Conservation (phyloP, 73 alveolate species). For the Tetrahymena malaccensis region DNA sequence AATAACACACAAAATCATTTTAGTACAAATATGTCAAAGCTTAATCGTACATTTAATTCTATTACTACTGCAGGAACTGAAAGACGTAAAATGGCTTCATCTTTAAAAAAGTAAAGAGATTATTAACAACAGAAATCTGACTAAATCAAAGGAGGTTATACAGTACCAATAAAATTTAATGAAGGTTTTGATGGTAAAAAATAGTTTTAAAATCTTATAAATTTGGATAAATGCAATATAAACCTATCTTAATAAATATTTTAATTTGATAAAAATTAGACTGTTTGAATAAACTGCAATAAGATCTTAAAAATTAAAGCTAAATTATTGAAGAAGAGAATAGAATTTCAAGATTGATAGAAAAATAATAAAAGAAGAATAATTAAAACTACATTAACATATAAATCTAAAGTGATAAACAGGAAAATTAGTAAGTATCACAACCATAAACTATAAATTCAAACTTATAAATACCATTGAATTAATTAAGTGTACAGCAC, state of each 20-base stretch:
- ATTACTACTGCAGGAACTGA: background rate
- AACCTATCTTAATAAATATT: background rate
- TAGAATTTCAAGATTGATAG: background rate
- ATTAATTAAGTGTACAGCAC: background rate
- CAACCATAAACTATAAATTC: background rate
- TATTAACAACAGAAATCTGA: background rate
- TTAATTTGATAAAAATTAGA: background rate
- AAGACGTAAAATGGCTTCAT: background rate
- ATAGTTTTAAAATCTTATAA: too few species aligned
- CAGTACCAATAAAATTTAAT: background rate
- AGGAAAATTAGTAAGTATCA: background rate
- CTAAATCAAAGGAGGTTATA: background rate
- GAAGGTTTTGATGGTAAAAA: background rate
- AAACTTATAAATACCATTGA: background rate
- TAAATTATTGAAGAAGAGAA: background rate
- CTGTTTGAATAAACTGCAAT: background rate
- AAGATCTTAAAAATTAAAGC: background rate
- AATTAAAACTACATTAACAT: background rate
- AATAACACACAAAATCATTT: background rate
- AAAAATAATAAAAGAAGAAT: background rate
- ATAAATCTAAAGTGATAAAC: background rate
- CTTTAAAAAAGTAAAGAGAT: background rate
- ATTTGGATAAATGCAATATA: too few species aligned
- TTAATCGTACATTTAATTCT: background rate
- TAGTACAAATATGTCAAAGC: background rate